phyloP scores from a whole-genome alignment of 768 basidiomycete species.

The Russula sp. region DNA sequence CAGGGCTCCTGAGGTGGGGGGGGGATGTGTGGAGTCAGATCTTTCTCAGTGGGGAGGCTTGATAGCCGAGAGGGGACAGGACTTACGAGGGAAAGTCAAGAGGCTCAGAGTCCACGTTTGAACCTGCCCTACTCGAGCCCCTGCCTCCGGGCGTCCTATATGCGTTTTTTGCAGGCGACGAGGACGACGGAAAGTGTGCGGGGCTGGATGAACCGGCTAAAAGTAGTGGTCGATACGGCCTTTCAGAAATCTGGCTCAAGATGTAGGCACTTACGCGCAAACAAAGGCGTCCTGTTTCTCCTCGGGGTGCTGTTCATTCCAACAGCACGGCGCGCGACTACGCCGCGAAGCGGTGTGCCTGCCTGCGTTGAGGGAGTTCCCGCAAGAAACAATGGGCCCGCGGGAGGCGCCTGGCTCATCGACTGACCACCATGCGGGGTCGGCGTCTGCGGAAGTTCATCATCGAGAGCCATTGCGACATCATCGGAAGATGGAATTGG shows the following conservation, averaged over 20 bases:
- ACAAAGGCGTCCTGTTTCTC: conserved; percentile 23
- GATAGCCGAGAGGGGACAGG: background rate
- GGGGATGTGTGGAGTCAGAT: background rate
- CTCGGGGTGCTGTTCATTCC: conserved; percentile 21
- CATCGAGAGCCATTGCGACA: conserved; percentile 15
- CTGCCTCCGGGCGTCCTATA: conserved; percentile 1
- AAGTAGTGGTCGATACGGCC: background rate
- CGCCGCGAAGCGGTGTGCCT: conserved; percentile 17
- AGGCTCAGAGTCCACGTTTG: conserved; percentile 47
- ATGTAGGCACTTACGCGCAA: conserved; percentile 17
- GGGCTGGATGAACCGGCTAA: conserved; percentile 23
- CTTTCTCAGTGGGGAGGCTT: background rate
- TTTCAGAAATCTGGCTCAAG: background rate
- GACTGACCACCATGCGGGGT: conserved; percentile 30
- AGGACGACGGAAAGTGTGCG: conserved; percentile 33
- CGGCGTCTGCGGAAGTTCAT: conserved; percentile 21
- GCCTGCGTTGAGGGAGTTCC: conserved; percentile 22
- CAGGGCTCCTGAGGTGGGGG: conserved; percentile 42
- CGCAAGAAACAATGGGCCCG: conserved; percentile 19
- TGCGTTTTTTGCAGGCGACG: conserved; percentile 28
- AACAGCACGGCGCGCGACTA: conserved; percentile 21
- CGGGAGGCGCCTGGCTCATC: conserved; percentile 28
- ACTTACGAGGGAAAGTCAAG: conserved; percentile 65
- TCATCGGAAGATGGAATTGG: conserved; percentile 23
- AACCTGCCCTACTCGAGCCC: conserved; percentile 25